Conservation (phyloP, 768 basidiomycete genomes). For the Hirschioporus abietinus region DNA sequence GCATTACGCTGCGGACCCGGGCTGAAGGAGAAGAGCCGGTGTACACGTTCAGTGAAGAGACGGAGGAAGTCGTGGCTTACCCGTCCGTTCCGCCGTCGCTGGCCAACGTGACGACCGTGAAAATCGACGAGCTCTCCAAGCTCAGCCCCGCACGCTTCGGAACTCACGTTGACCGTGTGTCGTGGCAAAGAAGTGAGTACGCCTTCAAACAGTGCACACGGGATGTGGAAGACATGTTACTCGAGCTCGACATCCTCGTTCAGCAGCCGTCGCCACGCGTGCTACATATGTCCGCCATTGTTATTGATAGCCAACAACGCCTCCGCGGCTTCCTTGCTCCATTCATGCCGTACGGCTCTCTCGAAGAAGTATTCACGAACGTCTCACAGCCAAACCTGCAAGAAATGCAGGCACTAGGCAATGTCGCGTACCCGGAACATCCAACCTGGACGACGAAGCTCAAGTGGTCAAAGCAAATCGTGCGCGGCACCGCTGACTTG, state of each 20-base stretch:
- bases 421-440: neutral
- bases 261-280: neutral
- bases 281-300: neutral
- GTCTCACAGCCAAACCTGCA: neutral
- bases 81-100: neutral
- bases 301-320: neutral
- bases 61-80: neutral
- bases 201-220: neutral
- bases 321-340: neutral
- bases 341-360: constrained; percentile 1
- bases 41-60: neutral
- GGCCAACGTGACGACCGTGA: neutral
- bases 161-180: neutral
- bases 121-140: neutral
- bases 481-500: neutral
- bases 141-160: neutral
- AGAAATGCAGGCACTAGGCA: neutral
- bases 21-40: neutral
- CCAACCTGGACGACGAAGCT: constrained; percentile 1
- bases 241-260: neutral
- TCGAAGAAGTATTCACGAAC: neutral
- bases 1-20: neutral
- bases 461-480: neutral
- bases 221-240: neutral
- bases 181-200: neutral